Base-by-base conservation (phyloP, 768 basidiomycete genomes). In the Hortiboletus flavorubellus region DNA sequence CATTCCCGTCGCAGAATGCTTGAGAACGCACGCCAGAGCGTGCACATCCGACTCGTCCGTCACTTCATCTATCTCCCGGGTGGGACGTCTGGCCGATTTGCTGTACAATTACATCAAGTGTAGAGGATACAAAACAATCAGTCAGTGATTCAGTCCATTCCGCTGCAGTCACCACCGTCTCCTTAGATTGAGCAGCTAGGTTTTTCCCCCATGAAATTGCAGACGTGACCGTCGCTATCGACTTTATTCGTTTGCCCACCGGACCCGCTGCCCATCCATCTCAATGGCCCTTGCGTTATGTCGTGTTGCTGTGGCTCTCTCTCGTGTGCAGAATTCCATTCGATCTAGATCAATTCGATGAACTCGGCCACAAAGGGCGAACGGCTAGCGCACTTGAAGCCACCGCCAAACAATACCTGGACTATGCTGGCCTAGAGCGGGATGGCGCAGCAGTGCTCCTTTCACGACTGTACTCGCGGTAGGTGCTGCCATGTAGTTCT, bases 311-410 rank as follows among this genome's bases (percentile, higher is more conserved):
- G 11, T 98, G 96, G 96, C 78, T 98, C n/a, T 89, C 91, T 21
- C 81, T 99, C 26, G 87, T 97, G 46, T 89, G 90, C 74, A 92
- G 91, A 75, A 86, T 98, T 16, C 97, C 97, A 0, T 99, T 99
- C 69, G 86, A 91, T 66, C 75, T 99, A 38, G 79, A 84, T 31
- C 89, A 92, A 62, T 92, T 97, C 51, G 92, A 93, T 64, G 86
- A 88, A 53, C 64, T 61, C 10, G 77, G 76, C 3, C 67, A 74
- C n/a, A 61, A 66, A 23, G 81, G 84, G 11, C 68, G 77, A 44
- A 90, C 89, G 1, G 83, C 85, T 0, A 60, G 64, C 16, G 67
- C 68, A 5, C 73, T 95, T 3, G 86, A 94, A 60, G 58, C 63
- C 1, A 67, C 85, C 4, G 87, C 82, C 0, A 87, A 80, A 62